Evolutionary conservation across 1,284 basidiomycete species (phyloP), one percentile per base, ranked within the genome.

Genomic region (Irpex lacteus): DNA sequence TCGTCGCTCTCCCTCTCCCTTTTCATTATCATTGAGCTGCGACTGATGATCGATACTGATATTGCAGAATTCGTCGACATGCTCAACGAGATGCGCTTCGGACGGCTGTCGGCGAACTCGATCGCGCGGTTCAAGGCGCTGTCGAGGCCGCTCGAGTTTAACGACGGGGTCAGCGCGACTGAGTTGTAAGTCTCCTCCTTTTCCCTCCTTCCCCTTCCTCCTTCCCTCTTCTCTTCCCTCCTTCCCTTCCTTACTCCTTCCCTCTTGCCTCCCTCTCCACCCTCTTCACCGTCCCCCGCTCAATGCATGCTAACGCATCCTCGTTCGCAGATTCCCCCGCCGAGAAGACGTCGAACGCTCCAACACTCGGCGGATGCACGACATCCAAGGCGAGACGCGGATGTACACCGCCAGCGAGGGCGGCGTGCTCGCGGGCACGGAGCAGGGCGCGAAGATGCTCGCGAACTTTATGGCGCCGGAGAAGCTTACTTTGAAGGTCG

Each of bases 61-160:
- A 4, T 32, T 32, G 32, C 3, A 32, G 94, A 82, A 21, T 96
- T 98, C 73, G 86, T 96, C 63, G 82, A 91, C 72, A 94, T 97
- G 89, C 82, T 98, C 56, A 96, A 95, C 74, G 91, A 94, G 71
- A 95, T 97, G 93, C 87, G 95, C 19, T 94, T 91, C 67, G 95
- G 95, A 3, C 74, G 73, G n/a, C 76, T 96, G 61, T 80, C 85
- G 5, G 67, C 74, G 5, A 73, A 77, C 4, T 90, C 90, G 0
- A 84, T 90, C 62, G 63, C 74, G 4, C 82, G 80, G 26, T 95
- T 96, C 79, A 80, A 79, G 62, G 72, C 75, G 1, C 79, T 97
- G 5, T 80, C 83, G 2, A 82, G 93, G 15, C 75, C 80, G 21
- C 81, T 86, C 60, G 68, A 72, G 7, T 93, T 93, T 69, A 78